phyloP scores from a whole-genome alignment of 192 early-diverging fungal genomes.

The Piromyces finnis region DNA sequence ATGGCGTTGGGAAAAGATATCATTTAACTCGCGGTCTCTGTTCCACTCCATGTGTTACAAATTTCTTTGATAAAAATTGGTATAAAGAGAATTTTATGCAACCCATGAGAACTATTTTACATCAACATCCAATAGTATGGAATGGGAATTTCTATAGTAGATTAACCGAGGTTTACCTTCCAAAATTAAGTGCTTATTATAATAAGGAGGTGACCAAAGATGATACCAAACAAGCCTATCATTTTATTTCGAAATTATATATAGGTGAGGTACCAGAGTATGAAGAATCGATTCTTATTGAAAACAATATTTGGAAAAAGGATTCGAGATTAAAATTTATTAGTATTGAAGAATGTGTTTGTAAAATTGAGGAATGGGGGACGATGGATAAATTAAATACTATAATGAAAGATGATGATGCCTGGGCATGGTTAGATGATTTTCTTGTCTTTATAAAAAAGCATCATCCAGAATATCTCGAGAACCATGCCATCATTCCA shows the following conservation, averaged over 20 bases:
- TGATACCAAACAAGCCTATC: not conserved
- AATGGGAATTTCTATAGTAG: not conserved
- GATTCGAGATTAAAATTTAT: not conserved
- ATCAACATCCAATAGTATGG: too few species aligned
- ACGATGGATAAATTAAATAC: not conserved
- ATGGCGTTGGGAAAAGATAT: not conserved
- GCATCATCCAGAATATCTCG: not conserved
- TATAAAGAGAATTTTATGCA: not conserved
- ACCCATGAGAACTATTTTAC: too few species aligned
- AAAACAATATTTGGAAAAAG: not conserved
- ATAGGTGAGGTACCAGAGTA: not conserved
- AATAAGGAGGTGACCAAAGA: too few species aligned
- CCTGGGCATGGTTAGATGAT: not conserved
- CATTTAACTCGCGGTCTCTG: not conserved
- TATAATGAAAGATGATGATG: not conserved
- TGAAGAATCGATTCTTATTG: not conserved
- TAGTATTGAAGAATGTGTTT: not conserved
- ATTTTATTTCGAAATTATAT: not conserved
- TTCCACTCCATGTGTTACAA: not conserved
- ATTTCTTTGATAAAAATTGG: not conserved
- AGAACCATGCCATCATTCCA: not conserved
- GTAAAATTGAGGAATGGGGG: not conserved
- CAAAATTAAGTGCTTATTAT: not conserved
- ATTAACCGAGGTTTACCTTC: not conserved
- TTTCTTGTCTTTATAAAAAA: not conserved